A percentile compares a stretch with the other conserved stretches of the same genome.
phyloP scores from a whole-genome alignment of 495 filamentous ascomycete species.

The Penicillium maclennaniae region DNA sequence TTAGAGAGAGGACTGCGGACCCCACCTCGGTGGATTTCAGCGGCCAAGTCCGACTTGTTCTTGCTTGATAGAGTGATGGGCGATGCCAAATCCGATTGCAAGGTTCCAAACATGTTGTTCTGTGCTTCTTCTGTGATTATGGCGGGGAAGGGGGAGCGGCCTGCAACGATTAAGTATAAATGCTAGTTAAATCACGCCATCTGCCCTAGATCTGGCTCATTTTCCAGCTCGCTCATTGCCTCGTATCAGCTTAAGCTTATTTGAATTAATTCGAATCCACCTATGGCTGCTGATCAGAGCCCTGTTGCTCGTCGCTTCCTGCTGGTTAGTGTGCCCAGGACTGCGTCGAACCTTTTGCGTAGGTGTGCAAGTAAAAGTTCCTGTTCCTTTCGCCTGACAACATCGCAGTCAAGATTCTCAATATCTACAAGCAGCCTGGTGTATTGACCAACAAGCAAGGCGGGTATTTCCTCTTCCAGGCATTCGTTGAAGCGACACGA shows the following conservation, averaged over 20 bases:
- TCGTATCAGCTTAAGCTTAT: slow-evolving; percentile 7
- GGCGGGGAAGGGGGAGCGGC: no score
- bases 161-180: not conserved
- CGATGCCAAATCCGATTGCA: not conserved
- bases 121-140: not conserved
- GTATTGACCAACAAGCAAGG: slow-evolving; percentile 27
- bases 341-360: slow-evolving; percentile 38
- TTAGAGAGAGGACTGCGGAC: not conserved
- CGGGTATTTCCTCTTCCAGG: slow-evolving; percentile 37
- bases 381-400: not conserved
- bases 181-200: slow-evolving; percentile 10
- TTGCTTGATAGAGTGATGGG: not conserved
- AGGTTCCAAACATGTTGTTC: not conserved
- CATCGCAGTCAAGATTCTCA: slow-evolving; percentile 25
- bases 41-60: not conserved
- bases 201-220: slow-evolving; percentile 1
- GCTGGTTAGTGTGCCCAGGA: slow-evolving; percentile 36
- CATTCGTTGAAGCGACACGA: slow-evolving; percentile 7
- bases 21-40: not conserved
- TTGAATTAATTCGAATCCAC: not conserved
- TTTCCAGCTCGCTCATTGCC: slow-evolving; percentile 5
- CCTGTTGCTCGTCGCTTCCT: slow-evolving; percentile 8
- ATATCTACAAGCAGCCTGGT: slow-evolving; percentile 35
- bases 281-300: not conserved
- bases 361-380: not conserved